Base-by-base conservation (phyloP, 805 yeast species). In the Lipomyces sp. region DNA sequence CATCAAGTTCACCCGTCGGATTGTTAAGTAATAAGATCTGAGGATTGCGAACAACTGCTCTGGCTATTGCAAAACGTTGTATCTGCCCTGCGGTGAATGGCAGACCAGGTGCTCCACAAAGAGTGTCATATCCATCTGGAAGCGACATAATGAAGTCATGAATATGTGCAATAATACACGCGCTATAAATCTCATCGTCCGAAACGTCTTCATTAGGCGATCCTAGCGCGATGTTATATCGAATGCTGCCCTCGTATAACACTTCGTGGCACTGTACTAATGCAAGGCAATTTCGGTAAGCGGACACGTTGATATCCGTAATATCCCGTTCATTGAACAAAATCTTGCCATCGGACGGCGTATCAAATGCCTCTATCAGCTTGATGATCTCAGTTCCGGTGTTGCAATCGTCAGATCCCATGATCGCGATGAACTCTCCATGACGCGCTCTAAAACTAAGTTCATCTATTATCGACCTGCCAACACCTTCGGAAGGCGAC, bases 371-470 rank as follows among this genome's bases (percentile, higher is more conserved):
- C 57, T 80, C 74, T 33, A 78, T 68, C 40, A 78, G 67, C 1
- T 79, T 67, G 14, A 82, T 81, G 33, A 81, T 73, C 1, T 84
- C 80, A 5, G 80, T 74, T 61, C 80, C 80, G n/a, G 84, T 84
- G n/a, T n/a, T n/a, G 51, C 81, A 76, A 0, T 84, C 84, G 1
- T 82, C 77, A 0, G 83, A 76, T 1, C 84, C 84, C 4, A 91
- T 82, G 2, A 91, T 68, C 46, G 82, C 93, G 13, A 83, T 81
- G 32, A 78, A 68, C 53, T 74, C 69, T 1, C 78, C 76, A 8
- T 75, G 64, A 16, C 74, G 66, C 32, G 89, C 73, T 1, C 62
- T 57, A n/a, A 84, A 58, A 39, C 68, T 67, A 2, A 86, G 70
- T 32, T 80, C 68, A 1, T 76, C 70, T 26, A 91, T 65, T 0